Conservation (phyloP, 2,329 filamentous ascomycete species). For the Ophiobolus disseminans region DNA sequence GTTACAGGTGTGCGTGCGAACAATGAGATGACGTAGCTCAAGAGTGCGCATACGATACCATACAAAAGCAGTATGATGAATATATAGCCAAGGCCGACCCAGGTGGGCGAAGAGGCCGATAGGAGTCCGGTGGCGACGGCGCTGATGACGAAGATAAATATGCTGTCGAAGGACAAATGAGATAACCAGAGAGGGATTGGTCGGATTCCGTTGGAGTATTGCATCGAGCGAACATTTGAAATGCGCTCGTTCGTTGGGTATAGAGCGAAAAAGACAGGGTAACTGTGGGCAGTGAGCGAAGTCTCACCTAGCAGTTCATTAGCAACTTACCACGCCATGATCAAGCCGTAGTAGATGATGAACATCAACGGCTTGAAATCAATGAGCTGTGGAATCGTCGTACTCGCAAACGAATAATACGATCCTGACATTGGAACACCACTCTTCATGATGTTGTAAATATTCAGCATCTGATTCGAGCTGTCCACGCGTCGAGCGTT, state of each 20-base stretch:
- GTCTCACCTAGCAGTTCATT: constrained; percentile 70
- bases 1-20: constrained; percentile 74
- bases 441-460: constrained; percentile 22
- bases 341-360: constrained; percentile 73
- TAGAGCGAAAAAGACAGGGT: constrained; percentile 83
- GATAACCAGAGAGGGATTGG: constrained; percentile 83
- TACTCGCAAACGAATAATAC: constrained; percentile 21
- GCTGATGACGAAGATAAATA: constrained; percentile 70
- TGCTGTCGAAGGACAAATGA: constrained; percentile 79
- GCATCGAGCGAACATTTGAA: constrained; percentile 77
- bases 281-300: constrained; percentile 74
- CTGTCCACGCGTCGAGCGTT: constrained; percentile 52
- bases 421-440: constrained; percentile 27
- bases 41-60: constrained; percentile 74
- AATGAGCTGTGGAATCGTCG: constrained; percentile 14
- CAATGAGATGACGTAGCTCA: constrained; percentile 81
- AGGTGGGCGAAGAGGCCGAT: constrained; percentile 61
- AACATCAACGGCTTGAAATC: constrained; percentile 58
- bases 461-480: constrained; percentile 21
- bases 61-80: constrained; percentile 82
- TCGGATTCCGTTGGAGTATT: constrained; percentile 89
- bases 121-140: constrained; percentile 71
- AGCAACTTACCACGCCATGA: constrained; percentile 65
- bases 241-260: constrained; percentile 84
- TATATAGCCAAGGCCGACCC: constrained; percentile 80